Base-by-base conservation (phyloP, 352 stramenopile species). In the Phytophthora crassamura region DNA sequence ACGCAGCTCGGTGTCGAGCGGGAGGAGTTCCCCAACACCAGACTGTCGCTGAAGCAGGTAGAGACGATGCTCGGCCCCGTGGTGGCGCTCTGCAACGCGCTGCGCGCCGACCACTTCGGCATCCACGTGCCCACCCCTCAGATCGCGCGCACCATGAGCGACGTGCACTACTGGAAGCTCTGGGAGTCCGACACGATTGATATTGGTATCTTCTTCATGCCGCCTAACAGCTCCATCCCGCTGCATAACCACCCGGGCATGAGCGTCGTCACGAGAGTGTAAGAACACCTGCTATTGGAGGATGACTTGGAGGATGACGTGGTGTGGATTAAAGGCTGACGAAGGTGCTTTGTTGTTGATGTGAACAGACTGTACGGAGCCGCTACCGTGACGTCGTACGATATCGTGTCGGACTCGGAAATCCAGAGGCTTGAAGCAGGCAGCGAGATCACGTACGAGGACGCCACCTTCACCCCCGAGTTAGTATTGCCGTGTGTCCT, bases 141-240 rank as follows among this genome's bases (percentile, higher is more conserved):
- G 57, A 82, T 93, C 64, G 84, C 84, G 18, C 50, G 50, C 35
- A 90, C 80, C 8, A 93, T 93, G 82, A 86, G 63, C 18, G 82
- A 92, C 50, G 83, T 94, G 18, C 86, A 93, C 64, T 94, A 94
- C 56, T 93, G 84, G 82, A 94, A 93, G 65, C 74, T 94, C 4
- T 94, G 83, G 84, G 84, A 94, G 47, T 90, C 79, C 4, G 86
- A 94, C 48, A 89, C 75, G 14, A 93, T 94, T 46, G 84, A 90
- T 65, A 89, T 94, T 59, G 86, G 86, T 22, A 93, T 94, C 39
- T 94, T 94, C 54, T 92, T 94, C 51, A 89, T 94, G 79, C 86
- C 86, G 7, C 86, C 86, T 3, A 84, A 88, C 34, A 76, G 82
- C 40, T 65, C 81, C 38, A 94, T 94, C 38, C 86, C 86, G 3